Conservation (phyloP, 2,329 filamentous ascomycete genomes). For the Triangularia setosa region DNA sequence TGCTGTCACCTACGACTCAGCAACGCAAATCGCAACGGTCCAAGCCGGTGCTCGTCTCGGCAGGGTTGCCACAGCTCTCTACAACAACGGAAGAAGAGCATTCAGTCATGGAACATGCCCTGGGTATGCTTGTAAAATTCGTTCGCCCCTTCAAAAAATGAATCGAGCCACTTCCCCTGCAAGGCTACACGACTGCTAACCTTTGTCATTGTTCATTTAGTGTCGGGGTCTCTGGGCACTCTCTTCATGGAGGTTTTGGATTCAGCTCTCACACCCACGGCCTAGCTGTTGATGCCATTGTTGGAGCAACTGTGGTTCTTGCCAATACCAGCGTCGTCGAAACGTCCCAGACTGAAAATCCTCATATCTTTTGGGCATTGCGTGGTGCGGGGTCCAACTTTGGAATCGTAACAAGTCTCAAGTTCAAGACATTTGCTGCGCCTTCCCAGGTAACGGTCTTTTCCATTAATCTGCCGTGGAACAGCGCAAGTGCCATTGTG, state of each 20-base stretch:
- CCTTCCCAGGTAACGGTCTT: slow-evolving; percentile 32
- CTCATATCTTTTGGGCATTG: slow-evolving; percentile 42
- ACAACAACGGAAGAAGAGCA: slow-evolving; percentile 36
- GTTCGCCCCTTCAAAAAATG: not conserved
- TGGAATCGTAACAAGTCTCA: slow-evolving; percentile 38
- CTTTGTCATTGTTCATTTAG: slow-evolving; percentile 15
- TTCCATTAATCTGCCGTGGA: slow-evolving; percentile 27
- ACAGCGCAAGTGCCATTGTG: slow-evolving; percentile 21
- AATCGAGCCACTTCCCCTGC: not conserved
- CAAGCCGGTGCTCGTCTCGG: slow-evolving; percentile 50
- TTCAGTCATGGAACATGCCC: slow-evolving; percentile 51
- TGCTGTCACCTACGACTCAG: slow-evolving; percentile 37
- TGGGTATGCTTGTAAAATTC: slow-evolving; percentile 35
- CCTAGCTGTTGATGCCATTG: slow-evolving; percentile 35
- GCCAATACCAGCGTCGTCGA: slow-evolving; percentile 34
- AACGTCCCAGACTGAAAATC: slow-evolving; percentile 32
- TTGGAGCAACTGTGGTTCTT: slow-evolving; percentile 35
- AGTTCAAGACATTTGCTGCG: slow-evolving; percentile 37
- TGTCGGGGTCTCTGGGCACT: slow-evolving; percentile 39
- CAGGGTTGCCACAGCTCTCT: slow-evolving; percentile 40
- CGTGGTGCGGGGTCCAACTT: slow-evolving; percentile 41
- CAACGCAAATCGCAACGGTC: slow-evolving; percentile 42
- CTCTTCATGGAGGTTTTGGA: slow-evolving; percentile 40
- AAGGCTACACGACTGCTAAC: not conserved
- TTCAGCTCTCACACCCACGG: slow-evolving; percentile 36